These are phyloP conservation scores for Pistacia atlantica DNA, from an alignment of 345 rosid genomes.

Conservation along the genomic window DNA sequence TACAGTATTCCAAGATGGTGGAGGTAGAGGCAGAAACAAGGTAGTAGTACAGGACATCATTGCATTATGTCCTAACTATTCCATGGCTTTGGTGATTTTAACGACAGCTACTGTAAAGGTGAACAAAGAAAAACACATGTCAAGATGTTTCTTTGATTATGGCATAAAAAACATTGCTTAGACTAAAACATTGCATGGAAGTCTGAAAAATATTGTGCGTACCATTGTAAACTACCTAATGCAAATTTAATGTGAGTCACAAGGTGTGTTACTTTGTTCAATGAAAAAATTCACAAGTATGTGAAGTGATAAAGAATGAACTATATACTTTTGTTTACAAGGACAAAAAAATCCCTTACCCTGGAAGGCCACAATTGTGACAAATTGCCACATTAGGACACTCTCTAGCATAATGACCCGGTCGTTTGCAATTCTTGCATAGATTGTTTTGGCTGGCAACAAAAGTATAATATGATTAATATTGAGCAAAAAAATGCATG, in stretches of 20 bases:
- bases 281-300: background rate
- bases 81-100: background rate
- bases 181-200: background rate
- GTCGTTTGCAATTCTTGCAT: slow-evolving; percentile 97
- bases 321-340: background rate
- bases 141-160: too few species aligned
- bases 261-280: background rate
- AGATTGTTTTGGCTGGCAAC: slow-evolving; percentile 76
- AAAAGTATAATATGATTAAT: slow-evolving; percentile 24
- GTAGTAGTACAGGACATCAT: background rate
- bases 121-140: background rate
- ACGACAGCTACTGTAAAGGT: background rate
- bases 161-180: background rate
- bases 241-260: background rate
- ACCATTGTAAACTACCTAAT: background rate
- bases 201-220: background rate
- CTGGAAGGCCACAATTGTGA: slow-evolving; percentile 97
- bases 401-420: slow-evolving; percentile 97
- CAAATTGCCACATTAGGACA: slow-evolving; percentile 96
- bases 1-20: background rate
- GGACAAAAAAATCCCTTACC: slow-evolving; percentile 44
- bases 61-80: background rate
- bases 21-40: background rate
- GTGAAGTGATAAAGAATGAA: background rate
- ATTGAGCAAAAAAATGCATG: slow-evolving; percentile 6